These are phyloP conservation scores for Ustilago cynodontis DNA, from an alignment of 1,284 basidiomycete species.

Conservation along the genomic window DNA sequence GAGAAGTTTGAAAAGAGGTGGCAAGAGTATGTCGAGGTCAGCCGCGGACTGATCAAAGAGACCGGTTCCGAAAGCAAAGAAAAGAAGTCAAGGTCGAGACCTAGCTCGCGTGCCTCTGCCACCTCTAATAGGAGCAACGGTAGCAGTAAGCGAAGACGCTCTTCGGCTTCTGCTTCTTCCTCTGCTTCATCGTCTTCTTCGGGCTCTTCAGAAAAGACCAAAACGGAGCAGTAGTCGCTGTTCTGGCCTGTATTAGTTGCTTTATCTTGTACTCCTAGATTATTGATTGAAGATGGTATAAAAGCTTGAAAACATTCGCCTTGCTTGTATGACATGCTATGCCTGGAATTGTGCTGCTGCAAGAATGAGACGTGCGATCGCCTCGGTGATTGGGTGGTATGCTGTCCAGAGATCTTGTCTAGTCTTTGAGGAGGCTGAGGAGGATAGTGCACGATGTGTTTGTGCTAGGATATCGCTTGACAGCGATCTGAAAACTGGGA, in stretches of 20 bases:
- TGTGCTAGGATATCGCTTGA: constrained; percentile 27
- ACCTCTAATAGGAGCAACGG: not conserved
- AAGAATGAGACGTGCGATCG: constrained; percentile 29
- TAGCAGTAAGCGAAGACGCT: constrained; percentile 8
- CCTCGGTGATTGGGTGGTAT: constrained; percentile 33
- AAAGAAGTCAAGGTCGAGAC: constrained; percentile 4
- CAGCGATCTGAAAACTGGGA: constrained; percentile 28
- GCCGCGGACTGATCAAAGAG: constrained; percentile 21
- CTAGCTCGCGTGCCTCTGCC: constrained; percentile 1
- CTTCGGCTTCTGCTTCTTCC: constrained; percentile 9
- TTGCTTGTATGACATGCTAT: not conserved
- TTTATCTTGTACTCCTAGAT: not conserved
- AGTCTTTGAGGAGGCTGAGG: not conserved
- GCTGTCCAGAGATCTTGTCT: constrained; percentile 16
- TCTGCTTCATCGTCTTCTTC: constrained; percentile 12
- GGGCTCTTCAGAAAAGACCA: constrained; percentile 2
- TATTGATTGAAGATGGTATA: not conserved
- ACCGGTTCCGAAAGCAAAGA: constrained; percentile 22
- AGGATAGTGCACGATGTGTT: constrained; percentile 13
- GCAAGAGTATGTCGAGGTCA: constrained; percentile 44
- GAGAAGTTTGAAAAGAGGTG: constrained; percentile 51
- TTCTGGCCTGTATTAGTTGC: not conserved
- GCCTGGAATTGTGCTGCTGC: constrained; percentile 33
- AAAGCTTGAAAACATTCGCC: not conserved
- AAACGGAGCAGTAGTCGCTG: not conserved